Evolutionary conservation across 345 rosid genomes (phyloP), one percentile per base, ranked within the genome.

Genomic region (Zanthoxylum bungeanum): DNA sequence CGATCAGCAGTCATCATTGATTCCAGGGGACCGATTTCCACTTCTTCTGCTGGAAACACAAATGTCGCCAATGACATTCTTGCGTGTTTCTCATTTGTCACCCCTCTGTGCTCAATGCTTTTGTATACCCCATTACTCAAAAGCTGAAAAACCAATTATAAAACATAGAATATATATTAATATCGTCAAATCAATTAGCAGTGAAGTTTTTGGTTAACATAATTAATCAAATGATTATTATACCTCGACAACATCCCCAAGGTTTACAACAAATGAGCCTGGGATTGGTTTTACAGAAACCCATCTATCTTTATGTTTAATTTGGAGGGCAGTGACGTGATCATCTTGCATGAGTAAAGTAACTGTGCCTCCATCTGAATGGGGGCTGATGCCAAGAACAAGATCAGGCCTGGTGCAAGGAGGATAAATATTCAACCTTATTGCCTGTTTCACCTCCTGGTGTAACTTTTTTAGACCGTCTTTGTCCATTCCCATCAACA

Each of bases 31-130:
- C n/a, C n/a, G n/a, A n/a, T n/a, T n/a, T n/a, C n/a, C n/a, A n/a
- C n/a, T n/a, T n/a, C n/a, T n/a, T n/a, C n/a, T n/a, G n/a, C n/a
- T n/a, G n/a, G n/a, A n/a, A n/a, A n/a, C n/a, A n/a, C n/a, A n/a
- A n/a, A n/a, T n/a, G n/a, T n/a, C n/a, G n/a, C n/a, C n/a, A n/a
- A n/a, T n/a, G n/a, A 73, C 51, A 36, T 64, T 69, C 77, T 74
- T 28, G 72, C 56, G 39, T 19, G 70, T 33, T 27, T 31, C 44
- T 44, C 71, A 52, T 64, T 78, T 19, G 73, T 71, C 5, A 81
- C 5, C 11, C 72, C 77, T 52, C 81, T 71, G 33, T 77, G 81
- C 39, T 80, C 84, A 55, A 68, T 68, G 75, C 84, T 74, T 68
- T 71, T 67, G 76, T 74, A 70, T 30, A 66, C 28, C 0, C 78